phyloP scores from a whole-genome alignment of 2,329 filamentous ascomycete genomes.

The Orbilia oligospora region DNA sequence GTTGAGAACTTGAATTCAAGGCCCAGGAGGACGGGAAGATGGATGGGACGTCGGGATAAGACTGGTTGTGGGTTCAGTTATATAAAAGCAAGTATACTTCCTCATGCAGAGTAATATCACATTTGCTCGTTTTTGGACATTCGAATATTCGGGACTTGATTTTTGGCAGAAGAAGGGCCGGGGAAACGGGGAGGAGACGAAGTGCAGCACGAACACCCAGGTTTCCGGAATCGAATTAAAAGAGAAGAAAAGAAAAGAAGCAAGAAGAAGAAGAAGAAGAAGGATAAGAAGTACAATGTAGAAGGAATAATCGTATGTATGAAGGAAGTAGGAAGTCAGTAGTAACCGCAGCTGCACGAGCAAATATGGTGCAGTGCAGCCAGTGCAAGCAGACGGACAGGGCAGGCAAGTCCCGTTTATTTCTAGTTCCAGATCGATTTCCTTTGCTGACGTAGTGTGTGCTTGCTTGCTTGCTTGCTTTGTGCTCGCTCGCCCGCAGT shows the following conservation, averaged over 20 bases:
- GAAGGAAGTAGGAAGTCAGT: background rate
- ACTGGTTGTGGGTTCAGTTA: conserved; percentile 29
- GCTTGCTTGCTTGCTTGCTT: background rate
- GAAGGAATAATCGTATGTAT: background rate
- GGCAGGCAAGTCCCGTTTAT: background rate
- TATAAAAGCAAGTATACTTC: conserved; percentile 29
- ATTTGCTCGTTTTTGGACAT: conserved; percentile 26
- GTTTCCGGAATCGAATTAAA: conserved; percentile 55
- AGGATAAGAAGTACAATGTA: background rate
- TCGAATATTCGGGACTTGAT: conserved; percentile 23
- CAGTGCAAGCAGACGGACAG: background rate
- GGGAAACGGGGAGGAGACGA: conserved; percentile 45
- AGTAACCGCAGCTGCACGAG: background rate
- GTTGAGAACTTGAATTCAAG: background rate
- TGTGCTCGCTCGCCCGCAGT: no score
- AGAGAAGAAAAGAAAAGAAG: background rate
- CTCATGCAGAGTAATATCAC: conserved; percentile 43
- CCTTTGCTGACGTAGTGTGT: conserved; percentile 22
- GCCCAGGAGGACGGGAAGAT: conserved; percentile 6
- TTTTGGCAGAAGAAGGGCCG: conserved; percentile 16
- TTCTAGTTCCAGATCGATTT: conserved; percentile 1
- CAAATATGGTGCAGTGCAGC: conserved; percentile 25
- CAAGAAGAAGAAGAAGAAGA: background rate
- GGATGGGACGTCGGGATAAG: conserved; percentile 24
- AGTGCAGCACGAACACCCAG: conserved; percentile 47